A percentile compares a stretch with the other conserved stretches of the same genome.
phyloP scores from a whole-genome alignment of 2,329 filamentous ascomycete genomes.

The Elsinoe arachidis region DNA sequence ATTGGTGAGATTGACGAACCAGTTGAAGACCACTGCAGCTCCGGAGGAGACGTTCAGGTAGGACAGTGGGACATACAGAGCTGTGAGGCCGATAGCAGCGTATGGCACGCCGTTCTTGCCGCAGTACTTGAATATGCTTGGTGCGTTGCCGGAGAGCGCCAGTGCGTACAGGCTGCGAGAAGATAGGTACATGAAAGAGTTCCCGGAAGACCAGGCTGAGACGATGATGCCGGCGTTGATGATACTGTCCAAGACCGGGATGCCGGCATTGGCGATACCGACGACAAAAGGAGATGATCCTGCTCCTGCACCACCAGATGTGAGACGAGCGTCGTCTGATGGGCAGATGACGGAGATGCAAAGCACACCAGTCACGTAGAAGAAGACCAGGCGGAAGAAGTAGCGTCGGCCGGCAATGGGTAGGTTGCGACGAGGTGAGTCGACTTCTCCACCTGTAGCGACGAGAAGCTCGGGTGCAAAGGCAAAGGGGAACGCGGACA shows the following conservation, averaged over 20 bases:
- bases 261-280: slow-evolving; percentile 42
- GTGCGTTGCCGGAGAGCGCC: slow-evolving; percentile 56
- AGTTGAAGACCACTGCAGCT: slow-evolving; percentile 48
- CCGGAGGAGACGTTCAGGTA: slow-evolving; percentile 41
- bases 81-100: slow-evolving; percentile 36
- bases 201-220: slow-evolving; percentile 49
- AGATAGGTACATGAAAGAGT: slow-evolving; percentile 44
- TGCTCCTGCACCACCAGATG: slow-evolving; percentile 45
- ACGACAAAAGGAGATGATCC: slow-evolving; percentile 45
- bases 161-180: slow-evolving; percentile 44
- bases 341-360: slow-evolving; percentile 55
- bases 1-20: slow-evolving; percentile 63
- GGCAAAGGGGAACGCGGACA: slow-evolving; percentile 46
- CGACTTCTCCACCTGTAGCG: slow-evolving; percentile 49
- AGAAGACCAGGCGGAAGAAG: slow-evolving; percentile 54
- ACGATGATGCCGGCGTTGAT: slow-evolving; percentile 61
- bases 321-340: slow-evolving; percentile 43
- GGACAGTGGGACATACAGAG: slow-evolving; percentile 38
- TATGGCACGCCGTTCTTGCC: slow-evolving; percentile 52
- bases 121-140: slow-evolving; percentile 50
- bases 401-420: slow-evolving; percentile 51
- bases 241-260: slow-evolving; percentile 52
- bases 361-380: slow-evolving; percentile 50
- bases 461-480: slow-evolving; percentile 49
- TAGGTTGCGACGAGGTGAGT: slow-evolving; percentile 49